phyloP scores from a whole-genome alignment of 108 stramenopile genomes.

The Cyclostephanos tholiformis region DNA sequence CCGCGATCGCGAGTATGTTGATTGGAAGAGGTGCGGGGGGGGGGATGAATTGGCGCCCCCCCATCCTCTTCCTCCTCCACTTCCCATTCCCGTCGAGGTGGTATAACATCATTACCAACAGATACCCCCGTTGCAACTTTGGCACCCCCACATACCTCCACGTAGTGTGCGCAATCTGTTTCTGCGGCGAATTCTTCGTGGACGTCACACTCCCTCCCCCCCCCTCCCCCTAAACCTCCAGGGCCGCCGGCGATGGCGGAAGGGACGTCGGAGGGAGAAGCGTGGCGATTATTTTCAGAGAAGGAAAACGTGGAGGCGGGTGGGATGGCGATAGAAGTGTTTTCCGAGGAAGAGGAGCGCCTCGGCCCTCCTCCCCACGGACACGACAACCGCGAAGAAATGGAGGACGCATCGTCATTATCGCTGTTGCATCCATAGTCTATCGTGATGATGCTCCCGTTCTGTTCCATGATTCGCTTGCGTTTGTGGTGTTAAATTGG shows the following conservation, averaged over 20 bases:
- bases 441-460: background rate
- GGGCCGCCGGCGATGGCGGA: background rate
- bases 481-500: too few relatives aligned
- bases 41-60: background rate
- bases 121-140: too few relatives aligned
- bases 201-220: too few relatives aligned
- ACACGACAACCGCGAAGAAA: background rate
- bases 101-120: background rate
- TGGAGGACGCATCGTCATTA: background rate
- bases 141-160: too few relatives aligned
- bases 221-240: background rate
- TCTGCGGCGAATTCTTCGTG: too few relatives aligned
- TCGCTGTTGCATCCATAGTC: background rate
- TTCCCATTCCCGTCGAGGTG: background rate
- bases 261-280: background rate
- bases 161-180: too few relatives aligned
- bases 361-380: background rate
- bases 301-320: background rate
- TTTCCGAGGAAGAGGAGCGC: too few relatives aligned
- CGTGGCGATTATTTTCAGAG: background rate
- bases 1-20: too few relatives aligned
- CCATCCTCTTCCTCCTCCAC: background rate
- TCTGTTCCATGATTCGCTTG: too few relatives aligned
- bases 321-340: too few relatives aligned
- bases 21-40: background rate